These are phyloP conservation scores for Pseudoperonospora humuli DNA, from an alignment of 352 stramenopile genomes.

Conservation along the genomic window DNA sequence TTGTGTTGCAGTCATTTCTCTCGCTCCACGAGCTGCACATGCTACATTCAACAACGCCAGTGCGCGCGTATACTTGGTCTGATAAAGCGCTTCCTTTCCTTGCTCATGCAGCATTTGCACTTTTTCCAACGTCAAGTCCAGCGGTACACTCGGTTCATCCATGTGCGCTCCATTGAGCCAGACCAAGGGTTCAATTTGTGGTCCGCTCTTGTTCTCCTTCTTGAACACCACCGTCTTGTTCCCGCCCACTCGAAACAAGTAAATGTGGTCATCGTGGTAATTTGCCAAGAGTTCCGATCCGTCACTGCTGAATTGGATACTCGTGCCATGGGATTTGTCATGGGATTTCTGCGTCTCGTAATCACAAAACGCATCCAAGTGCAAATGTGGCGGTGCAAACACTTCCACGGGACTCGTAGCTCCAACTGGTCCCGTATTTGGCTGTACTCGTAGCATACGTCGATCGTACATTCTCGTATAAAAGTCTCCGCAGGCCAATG, in stretches of 20 bases:
- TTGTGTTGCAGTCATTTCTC: conserved; percentile 26
- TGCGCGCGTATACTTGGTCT: conserved; percentile 25
- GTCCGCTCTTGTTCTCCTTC: conserved; percentile 22
- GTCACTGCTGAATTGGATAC: conserved; percentile 71
- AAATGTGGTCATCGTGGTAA: conserved; percentile 85
- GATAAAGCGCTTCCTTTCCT: conserved; percentile 12
- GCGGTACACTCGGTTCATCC: conserved; percentile 23
- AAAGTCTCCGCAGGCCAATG: conserved; percentile 67
- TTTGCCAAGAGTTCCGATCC: conserved; percentile 63
- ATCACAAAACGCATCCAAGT: conserved; percentile 51
- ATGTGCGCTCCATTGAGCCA: conserved; percentile 42
- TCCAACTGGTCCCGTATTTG: conserved; percentile 12
- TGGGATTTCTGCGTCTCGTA: conserved; percentile 30
- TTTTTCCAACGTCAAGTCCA: conserved; percentile 16
- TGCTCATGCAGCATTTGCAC: conserved; percentile 20
- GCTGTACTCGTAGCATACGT: conserved; percentile 60
- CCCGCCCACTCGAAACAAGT: conserved; percentile 57
- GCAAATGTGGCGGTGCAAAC: conserved; percentile 69
- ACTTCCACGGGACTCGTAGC: conserved; percentile 52
- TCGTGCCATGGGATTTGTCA: conserved; percentile 63
- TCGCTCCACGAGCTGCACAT: conserved; percentile 20
- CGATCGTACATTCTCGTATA: conserved; percentile 75
- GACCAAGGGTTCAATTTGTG: conserved; percentile 7
- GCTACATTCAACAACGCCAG: conserved; percentile 33
- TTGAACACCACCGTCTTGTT: conserved; percentile 19